Percentiles rank a stretch among this genome's conserved stretches.
Conservation (phyloP, 192 early-diverging fungal species). For the Mortierella claussenii region DNA sequence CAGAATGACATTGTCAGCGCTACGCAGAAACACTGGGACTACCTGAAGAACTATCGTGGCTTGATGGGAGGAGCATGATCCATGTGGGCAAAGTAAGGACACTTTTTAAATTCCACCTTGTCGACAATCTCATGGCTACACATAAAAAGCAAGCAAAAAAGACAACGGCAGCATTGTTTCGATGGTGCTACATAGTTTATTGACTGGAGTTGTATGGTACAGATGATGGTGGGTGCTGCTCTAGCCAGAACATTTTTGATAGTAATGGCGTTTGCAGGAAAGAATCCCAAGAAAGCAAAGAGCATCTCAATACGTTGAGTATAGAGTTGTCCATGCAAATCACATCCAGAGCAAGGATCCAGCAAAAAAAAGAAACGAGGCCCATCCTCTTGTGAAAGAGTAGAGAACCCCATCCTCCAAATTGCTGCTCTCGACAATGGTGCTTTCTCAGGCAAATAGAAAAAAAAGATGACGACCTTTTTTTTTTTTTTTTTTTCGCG, state of each 20-base stretch:
- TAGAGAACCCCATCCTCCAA: too few species aligned
- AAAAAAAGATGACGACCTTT: neutral
- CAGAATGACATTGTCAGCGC: too few species aligned
- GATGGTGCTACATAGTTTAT: neutral
- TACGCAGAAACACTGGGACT: too few species aligned
- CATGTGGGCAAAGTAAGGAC: too few species aligned
- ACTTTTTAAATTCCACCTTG: too few species aligned
- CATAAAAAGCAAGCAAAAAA: neutral
- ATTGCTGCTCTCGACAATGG: slow-evolving; percentile 14
- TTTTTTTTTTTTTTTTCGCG: neutral
- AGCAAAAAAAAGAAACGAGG: slow-evolving; percentile 6
- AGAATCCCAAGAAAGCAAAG: slow-evolving; percentile 29
- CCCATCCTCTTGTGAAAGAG: neutral
- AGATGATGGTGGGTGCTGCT: slow-evolving; percentile 11
- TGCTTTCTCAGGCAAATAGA: slow-evolving; percentile 19
- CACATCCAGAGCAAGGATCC: slow-evolving; percentile 31
- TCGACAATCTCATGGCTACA: too few species aligned
- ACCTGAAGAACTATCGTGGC: too few species aligned
- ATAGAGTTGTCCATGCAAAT: slow-evolving; percentile 36
- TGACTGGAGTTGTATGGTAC: neutral
- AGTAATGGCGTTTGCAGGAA: neutral
- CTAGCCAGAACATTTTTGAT: slow-evolving; percentile 11
- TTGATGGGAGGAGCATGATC: too few species aligned
- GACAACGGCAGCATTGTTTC: neutral
- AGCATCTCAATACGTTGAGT: slow-evolving; percentile 52